Base-by-base conservation (phyloP, 345 rosid genomes). In the Murraya paniculata region DNA sequence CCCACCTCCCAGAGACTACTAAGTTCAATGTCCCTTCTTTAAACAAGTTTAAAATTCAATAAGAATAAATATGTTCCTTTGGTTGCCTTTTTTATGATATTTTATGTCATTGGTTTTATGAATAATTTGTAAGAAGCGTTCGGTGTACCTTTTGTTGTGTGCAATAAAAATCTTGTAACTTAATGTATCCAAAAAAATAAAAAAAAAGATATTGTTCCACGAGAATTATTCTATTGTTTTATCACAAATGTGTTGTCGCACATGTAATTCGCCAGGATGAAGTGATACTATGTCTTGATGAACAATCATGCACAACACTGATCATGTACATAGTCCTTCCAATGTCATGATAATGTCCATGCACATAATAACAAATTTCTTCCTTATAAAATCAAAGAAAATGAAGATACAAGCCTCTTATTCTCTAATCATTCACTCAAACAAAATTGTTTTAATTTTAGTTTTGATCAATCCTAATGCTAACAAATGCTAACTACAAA, bases 1-100 rank as follows among this genome's bases (percentile, higher is more conserved):
- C 13, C 77, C 81, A 3, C 76, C 59, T 39, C 72, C 72, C 11
- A 18, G 67, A 30, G 65, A 24, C 24, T 77, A 68, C 31, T 77
- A 77, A 69, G 68, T 57, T 11, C 7, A 22, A 9, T 27, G 14
- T 57, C 48, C 9, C 31, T 50, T 10, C 31, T 68, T 28, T 59
- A 68, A 25, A 56, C 19, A 58, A 24, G 7, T 25, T 74, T 72
- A 16, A 55, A 3, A 8, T 56, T 24, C 16, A 66, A 66, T 66
- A 66, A 36, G 6, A 53, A 53, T 14, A 64, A 64, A 24, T 22
- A 9, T n/a, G 9, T 53, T 11, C 50, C 6, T 35, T 6, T n/a
- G 11, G 48, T 33, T 66, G 14, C 45, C n/a, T 7, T 35, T 22
- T 35, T 19, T 21, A 3, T 36, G 22, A 53, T 18, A 4, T 53